Evolutionary conservation across 1,284 basidiomycete genomes (phyloP).

Genomic region (Macrocybe sp.): DNA sequence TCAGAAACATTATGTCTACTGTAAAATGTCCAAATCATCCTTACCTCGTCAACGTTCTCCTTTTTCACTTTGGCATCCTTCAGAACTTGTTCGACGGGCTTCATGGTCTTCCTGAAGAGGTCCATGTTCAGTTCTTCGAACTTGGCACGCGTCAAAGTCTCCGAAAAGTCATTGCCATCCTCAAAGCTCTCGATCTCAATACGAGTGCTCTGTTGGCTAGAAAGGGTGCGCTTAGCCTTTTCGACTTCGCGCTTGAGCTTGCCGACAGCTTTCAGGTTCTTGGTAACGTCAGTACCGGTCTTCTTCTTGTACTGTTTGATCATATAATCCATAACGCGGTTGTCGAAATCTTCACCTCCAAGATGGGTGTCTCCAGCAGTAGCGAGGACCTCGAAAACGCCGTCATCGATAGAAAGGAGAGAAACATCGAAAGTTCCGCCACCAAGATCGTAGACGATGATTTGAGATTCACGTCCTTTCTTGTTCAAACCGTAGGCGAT

Average conservation of each 20-base stretch:
- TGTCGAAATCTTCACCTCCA: constrained; percentile 99
- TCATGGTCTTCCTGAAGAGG: constrained; percentile 98
- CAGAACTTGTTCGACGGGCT: constrained; percentile 97
- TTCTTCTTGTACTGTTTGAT: constrained; percentile 95
- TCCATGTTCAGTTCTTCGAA: constrained; percentile 99
- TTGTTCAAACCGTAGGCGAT: constrained; percentile 99
- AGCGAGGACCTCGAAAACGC: constrained; percentile 96
- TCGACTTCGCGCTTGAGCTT: constrained; percentile 99
- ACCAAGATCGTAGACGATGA: constrained; percentile 98
- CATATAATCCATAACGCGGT: constrained; percentile 91
- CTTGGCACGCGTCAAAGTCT: constrained; percentile 96
- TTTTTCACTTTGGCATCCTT: constrained; percentile 98
- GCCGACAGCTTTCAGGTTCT: constrained; percentile 88
- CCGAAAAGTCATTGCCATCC: constrained; percentile 94
- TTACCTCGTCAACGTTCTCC: constrained; percentile 90
- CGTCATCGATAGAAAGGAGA: constrained; percentile 94
- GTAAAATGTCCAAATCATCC: constrained; percentile 14
- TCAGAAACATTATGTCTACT: neutral
- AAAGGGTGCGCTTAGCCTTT: constrained; percentile 98
- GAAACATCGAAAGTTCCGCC: constrained; percentile 99
- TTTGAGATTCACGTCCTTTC: constrained; percentile 88
- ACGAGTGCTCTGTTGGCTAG: constrained; percentile 80
- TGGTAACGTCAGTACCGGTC: constrained; percentile 83
- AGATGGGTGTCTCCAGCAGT: constrained; percentile 99
- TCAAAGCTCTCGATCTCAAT: constrained; percentile 95